Percentiles rank a stretch among this genome's conserved stretches.
These are phyloP conservation scores for Macrocybe sp. DNA, from an alignment of 1,284 basidiomycete species.

Conservation along the genomic window DNA sequence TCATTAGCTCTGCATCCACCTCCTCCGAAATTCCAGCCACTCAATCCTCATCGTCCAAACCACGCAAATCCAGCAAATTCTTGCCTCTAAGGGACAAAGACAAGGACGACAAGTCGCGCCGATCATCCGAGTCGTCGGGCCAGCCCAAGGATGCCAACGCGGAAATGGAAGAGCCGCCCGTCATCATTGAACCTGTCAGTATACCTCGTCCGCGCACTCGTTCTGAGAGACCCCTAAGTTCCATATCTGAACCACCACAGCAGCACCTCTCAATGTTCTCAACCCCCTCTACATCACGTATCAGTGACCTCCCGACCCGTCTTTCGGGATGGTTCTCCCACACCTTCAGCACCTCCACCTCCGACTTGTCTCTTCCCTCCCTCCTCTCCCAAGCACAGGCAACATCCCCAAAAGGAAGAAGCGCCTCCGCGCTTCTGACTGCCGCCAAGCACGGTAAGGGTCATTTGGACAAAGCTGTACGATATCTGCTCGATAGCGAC, in stretches of 20 bases:
- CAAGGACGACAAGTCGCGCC: conserved; percentile 12
- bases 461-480: conserved; percentile 73
- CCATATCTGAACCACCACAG: conserved; percentile 13
- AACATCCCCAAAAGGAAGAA: conserved; percentile 16
- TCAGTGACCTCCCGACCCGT: conserved; percentile 40
- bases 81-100: conserved; percentile 20
- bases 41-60: conserved; percentile 18
- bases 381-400: conserved; percentile 45
- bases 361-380: conserved; percentile 62
- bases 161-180: conserved; percentile 20
- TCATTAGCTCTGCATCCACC: conserved; percentile 30
- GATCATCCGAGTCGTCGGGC: conserved; percentile 9
- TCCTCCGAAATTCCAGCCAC: conserved; percentile 26
- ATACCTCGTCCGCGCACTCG: conserved; percentile 26
- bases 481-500: conserved; percentile 82
- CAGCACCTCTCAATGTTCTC: conserved; percentile 18
- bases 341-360: conserved; percentile 40
- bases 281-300: conserved; percentile 26
- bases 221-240: conserved; percentile 24
- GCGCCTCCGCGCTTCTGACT: conserved; percentile 24
- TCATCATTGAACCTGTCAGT: conserved; percentile 24
- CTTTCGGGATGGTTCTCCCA: conserved; percentile 74
- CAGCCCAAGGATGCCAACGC: not conserved
- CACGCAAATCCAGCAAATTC: conserved; percentile 23
- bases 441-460: conserved; percentile 71